Evolutionary conservation across 2,329 filamentous ascomycete genomes (phyloP).

Genomic region (Aspergillus pseudonomiae): DNA sequence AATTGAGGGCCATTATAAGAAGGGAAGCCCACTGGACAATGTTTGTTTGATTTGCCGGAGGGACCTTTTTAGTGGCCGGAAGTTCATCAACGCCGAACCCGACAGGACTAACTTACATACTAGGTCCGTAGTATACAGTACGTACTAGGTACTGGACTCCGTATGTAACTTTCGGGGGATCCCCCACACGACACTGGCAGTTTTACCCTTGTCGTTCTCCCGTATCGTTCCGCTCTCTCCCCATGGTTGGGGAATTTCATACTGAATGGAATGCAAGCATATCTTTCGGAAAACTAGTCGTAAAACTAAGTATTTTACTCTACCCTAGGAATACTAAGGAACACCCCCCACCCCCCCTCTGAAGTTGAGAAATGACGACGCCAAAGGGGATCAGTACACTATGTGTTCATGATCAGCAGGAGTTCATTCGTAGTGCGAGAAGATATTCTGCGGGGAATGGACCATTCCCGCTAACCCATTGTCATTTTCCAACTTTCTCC

Average conservation of each 20-base stretch:
- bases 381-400: background rate
- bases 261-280: too few relatives aligned
- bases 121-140: background rate
- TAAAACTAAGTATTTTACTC: too few relatives aligned
- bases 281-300: too few relatives aligned
- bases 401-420: background rate
- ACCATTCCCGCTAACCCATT: too few relatives aligned
- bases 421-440: background rate
- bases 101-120: background rate
- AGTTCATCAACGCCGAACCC: conserved; percentile 25
- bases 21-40: background rate
- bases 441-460: too few relatives aligned
- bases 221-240: background rate
- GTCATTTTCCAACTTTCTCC: background rate
- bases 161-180: background rate
- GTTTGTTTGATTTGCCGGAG: background rate
- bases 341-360: background rate
- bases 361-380: background rate
- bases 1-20: background rate
- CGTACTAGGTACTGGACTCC: background rate
- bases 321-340: too few relatives aligned
- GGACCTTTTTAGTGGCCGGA: conserved; percentile 12
- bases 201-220: background rate
- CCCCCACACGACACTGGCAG: background rate
- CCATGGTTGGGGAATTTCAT: background rate